These are phyloP conservation scores for Candida morakotiae DNA, from an alignment of 805 yeast genomes.

Conservation along the genomic window DNA sequence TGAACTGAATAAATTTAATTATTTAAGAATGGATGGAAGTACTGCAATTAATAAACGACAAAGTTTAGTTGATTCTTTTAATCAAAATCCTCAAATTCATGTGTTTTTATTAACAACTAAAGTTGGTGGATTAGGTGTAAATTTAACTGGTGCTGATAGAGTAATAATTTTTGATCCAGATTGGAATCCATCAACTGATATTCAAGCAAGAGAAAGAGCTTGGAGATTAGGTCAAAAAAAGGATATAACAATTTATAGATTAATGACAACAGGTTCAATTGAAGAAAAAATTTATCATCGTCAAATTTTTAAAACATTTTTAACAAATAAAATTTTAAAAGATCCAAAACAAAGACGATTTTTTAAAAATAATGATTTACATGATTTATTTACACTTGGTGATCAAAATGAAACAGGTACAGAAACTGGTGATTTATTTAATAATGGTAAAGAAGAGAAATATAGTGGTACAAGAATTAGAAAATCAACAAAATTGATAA, in stretches of 20 bases:
- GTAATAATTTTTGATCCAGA: conserved; percentile 95
- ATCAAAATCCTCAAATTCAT: conserved; percentile 50
- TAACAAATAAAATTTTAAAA: conserved; percentile 88
- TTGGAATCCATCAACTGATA: conserved; percentile 98
- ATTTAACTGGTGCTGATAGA: conserved; percentile 90
- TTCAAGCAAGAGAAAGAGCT: conserved; percentile 95
- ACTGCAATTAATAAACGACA: conserved; percentile 80
- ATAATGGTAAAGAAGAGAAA: conserved; percentile 38
- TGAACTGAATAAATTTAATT: conserved; percentile 31
- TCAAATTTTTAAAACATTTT: conserved; percentile 91
- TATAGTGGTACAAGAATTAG: conserved; percentile 31
- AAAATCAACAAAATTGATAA: conserved; percentile 25
- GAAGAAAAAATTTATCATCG: conserved; percentile 97
- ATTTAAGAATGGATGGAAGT: conserved; percentile 90
- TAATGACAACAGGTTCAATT: conserved; percentile 92
- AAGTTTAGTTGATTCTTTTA: conserved; percentile 74
- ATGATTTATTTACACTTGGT: conserved; percentile 83
- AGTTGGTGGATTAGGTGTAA: conserved; percentile 95
- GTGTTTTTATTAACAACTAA: conserved; percentile 86
- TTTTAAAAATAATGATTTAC: conserved; percentile 87
- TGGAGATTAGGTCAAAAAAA: conserved; percentile 95
- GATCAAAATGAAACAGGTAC: conserved; percentile 65
- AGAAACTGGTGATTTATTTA: conserved; percentile 63
- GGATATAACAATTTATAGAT: conserved; percentile 84
- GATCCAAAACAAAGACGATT: conserved; percentile 94